Conservation (phyloP, 371 early-diverging fungal genomes). For the Mucor saturninus region DNA sequence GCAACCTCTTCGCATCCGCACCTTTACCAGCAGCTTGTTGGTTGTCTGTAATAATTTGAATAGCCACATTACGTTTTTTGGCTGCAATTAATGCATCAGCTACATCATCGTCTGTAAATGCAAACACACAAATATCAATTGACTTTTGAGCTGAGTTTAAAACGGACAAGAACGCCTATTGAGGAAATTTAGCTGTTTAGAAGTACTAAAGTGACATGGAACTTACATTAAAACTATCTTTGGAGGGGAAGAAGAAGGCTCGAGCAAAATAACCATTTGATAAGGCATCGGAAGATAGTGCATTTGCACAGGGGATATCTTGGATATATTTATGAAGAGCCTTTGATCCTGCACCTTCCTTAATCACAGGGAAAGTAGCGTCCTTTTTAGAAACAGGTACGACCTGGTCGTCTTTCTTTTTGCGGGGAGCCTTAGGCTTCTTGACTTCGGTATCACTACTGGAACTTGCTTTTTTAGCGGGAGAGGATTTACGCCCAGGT, state of each 20-base stretch:
- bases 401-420: slow-evolving; percentile 28
- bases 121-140: slow-evolving; percentile 71
- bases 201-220: not conserved
- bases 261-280: slow-evolving; percentile 39
- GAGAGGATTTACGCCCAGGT: not conserved
- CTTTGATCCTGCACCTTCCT: slow-evolving; percentile 40
- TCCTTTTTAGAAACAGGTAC: slow-evolving; percentile 19
- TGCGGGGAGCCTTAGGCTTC: slow-evolving; percentile 11
- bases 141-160: slow-evolving; percentile 55
- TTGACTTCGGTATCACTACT: not conserved
- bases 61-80: slow-evolving; percentile 58
- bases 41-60: slow-evolving; percentile 65
- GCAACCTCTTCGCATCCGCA: slow-evolving; percentile 61
- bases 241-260: slow-evolving; percentile 70
- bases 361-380: slow-evolving; percentile 19
- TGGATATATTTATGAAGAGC: slow-evolving; percentile 35
- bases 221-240: slow-evolving; percentile 61
- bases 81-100: slow-evolving; percentile 63
- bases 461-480: not conserved
- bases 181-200: not conserved
- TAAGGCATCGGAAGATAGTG: slow-evolving; percentile 19
- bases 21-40: slow-evolving; percentile 65
- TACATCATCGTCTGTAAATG: slow-evolving; percentile 70
- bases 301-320: slow-evolving; percentile 11
- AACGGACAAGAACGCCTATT: slow-evolving; percentile 55